Evolutionary conservation across 805 yeast species (phyloP).

Genomic region (Cyberlindnera samutprakarnensis): DNA sequence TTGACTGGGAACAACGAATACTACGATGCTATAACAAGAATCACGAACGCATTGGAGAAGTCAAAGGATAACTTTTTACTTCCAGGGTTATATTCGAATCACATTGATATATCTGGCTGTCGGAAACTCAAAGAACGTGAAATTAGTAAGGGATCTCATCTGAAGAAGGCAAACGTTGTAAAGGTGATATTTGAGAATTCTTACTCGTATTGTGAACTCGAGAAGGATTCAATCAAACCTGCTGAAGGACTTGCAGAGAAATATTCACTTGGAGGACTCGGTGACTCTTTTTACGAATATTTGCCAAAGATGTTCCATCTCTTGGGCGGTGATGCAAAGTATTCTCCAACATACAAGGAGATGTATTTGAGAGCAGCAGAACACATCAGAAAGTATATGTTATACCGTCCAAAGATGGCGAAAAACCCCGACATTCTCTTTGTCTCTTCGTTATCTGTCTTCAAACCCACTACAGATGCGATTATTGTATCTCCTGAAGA

Average conservation of each 20-base stretch:
- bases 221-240: constrained; percentile 18
- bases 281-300: constrained; percentile 42
- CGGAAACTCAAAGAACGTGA: constrained; percentile 23
- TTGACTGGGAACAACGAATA: constrained; percentile 40
- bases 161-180: constrained; percentile 27
- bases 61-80: constrained; percentile 28
- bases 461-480: constrained; percentile 16
- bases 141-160: constrained; percentile 26
- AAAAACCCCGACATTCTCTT: constrained; percentile 29
- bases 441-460: constrained; percentile 18
- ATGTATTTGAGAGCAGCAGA: constrained; percentile 30
- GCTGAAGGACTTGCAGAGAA: constrained; percentile 9
- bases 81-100: constrained; percentile 36
- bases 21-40: constrained; percentile 40
- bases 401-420: constrained; percentile 39
- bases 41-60: constrained; percentile 31
- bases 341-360: constrained; percentile 17
- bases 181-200: constrained; percentile 26
- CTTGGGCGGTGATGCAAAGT: constrained; percentile 30
- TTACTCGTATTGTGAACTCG: constrained; percentile 29
- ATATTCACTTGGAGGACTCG: constrained; percentile 33
- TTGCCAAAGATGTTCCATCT: constrained; percentile 40
- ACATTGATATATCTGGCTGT: constrained; percentile 48
- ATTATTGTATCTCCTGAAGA: constrained; percentile 18
- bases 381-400: constrained; percentile 32